These are phyloP conservation scores for Parachlorella kessleri DNA, from an alignment of 139 green algal genomes.

Conservation along the genomic window DNA sequence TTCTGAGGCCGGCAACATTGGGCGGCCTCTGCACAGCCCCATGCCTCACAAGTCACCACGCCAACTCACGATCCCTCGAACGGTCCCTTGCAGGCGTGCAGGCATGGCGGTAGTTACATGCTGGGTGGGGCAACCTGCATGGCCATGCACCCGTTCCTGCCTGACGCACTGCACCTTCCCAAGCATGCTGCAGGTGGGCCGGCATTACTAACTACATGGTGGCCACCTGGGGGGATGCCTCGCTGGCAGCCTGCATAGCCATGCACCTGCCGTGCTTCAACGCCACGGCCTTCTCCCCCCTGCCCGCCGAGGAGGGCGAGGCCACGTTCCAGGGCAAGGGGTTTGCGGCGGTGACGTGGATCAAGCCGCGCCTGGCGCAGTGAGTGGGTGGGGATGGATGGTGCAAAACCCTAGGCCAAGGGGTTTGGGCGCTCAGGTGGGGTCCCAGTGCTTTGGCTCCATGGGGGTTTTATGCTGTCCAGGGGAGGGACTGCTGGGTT, in stretches of 20 bases:
- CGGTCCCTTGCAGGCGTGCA: background rate
- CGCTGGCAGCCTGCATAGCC: conserved; percentile 3
- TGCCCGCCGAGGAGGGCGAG: background rate
- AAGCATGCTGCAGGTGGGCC: background rate
- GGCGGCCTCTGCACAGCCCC: too few species aligned
- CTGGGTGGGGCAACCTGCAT: too few species aligned
- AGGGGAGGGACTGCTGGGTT: background rate
- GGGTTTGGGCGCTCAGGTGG: too few species aligned
- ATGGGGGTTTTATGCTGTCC: background rate
- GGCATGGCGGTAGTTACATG: background rate
- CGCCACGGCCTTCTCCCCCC: background rate
- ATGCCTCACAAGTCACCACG: too few species aligned
- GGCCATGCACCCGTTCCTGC: too few species aligned
- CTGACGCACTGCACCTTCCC: too few species aligned
- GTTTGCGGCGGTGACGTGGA: background rate
- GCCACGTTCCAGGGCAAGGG: background rate
- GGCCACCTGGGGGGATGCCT: conserved; percentile 5
- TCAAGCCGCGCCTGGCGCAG: background rate
- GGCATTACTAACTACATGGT: conserved; percentile 17
- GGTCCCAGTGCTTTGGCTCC: background rate
- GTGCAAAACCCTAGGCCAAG: too few species aligned
- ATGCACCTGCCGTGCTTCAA: conserved; percentile 22
- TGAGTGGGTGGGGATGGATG: background rate
- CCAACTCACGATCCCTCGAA: too few species aligned
- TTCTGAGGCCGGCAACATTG: too few species aligned